These are phyloP conservation scores for Grifola frondosa DNA, from an alignment of 1,284 basidiomycete species.

Conservation along the genomic window DNA sequence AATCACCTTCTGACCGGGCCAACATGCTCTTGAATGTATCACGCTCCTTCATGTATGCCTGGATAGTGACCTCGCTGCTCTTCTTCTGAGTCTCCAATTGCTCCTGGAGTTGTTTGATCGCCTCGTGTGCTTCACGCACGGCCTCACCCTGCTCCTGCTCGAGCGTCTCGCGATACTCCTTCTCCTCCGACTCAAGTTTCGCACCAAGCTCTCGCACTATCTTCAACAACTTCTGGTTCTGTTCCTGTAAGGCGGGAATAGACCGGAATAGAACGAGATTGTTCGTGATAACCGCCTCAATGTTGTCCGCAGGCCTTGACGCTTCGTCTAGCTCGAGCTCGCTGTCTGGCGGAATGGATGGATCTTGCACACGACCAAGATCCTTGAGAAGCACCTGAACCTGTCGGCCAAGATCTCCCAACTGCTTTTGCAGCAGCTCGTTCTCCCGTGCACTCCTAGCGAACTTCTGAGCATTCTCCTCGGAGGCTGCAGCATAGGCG, in stretches of 20 bases:
- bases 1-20: conserved; percentile 37
- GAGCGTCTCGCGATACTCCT: conserved; percentile 61
- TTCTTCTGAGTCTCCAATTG: conserved; percentile 74
- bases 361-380: conserved; percentile 79
- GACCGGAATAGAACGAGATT: conserved; percentile 88
- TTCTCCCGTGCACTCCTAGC: conserved; percentile 67
- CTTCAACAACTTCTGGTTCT: conserved; percentile 87
- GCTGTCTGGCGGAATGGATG: conserved; percentile 72
- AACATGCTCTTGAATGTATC: conserved; percentile 85
- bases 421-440: conserved; percentile 70
- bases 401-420: conserved; percentile 87
- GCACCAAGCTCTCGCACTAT: conserved; percentile 79
- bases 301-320: conserved; percentile 49
- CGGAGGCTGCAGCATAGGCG: conserved; percentile 44
- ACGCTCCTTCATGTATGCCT: conserved; percentile 82
- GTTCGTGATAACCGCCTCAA: conserved; percentile 83
- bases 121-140: conserved; percentile 83
- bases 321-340: conserved; percentile 55
- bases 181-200: conserved; percentile 78
- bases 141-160: conserved; percentile 78
- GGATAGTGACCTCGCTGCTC: conserved; percentile 67
- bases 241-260: conserved; percentile 79
- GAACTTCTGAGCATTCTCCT: conserved; percentile 63
- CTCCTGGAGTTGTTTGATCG: conserved; percentile 76
- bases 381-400: conserved; percentile 80